Base-by-base conservation (phyloP, 176 grass and related monocot species). In the Avena atlantica region DNA sequence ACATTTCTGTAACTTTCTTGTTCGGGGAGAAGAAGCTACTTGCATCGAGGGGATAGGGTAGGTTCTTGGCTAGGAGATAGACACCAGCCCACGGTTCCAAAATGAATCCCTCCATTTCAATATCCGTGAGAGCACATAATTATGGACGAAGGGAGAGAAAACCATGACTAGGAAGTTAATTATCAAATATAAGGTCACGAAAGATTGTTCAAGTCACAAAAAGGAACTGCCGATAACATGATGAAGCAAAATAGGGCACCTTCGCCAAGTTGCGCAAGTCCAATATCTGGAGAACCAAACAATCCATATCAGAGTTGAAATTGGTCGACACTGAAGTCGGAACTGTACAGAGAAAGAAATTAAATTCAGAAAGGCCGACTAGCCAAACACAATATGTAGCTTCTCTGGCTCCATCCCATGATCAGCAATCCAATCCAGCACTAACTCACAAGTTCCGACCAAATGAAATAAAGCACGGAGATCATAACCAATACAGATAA, bases 121-220 rank as follows among this genome's bases (percentile, higher is more conserved):
- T 62, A 84, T 86, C 73, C 20, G 60, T 9, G 34, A 76, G 83
- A 52, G 34, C 17, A 65, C 13, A 42, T 40, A 69, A 36, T 76
- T 61, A 76, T 50, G 7, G 19, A 20, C 23, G 0, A 34, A 55
- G 57, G 15, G 4, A 60, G 0, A 55, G 42, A 73, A 81, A 74
- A 1, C 27, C 24, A 57, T 0, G 11, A 51, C 16, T 73, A 40
- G 15, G 6, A 9, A 69, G 55, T 47, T 2, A 40, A 4, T 36
- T 36, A 57, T 67, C 31, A 9, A 70, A 69, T 0, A 37, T 0
- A 37, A 1, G 66, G 34, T 25, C 10, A 19, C 15, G 6, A 13
- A 34, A 63, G 31, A 29, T 16, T 45, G 20, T 7, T 61, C 16
- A 21, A 15, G 44, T 15, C 19, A 64, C 10, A 6, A 25, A 17